Evolutionary conservation across 208 protist species (phyloP), one percentile per base, ranked within the genome.

Genomic region (Trypanosoma lewisi): DNA sequence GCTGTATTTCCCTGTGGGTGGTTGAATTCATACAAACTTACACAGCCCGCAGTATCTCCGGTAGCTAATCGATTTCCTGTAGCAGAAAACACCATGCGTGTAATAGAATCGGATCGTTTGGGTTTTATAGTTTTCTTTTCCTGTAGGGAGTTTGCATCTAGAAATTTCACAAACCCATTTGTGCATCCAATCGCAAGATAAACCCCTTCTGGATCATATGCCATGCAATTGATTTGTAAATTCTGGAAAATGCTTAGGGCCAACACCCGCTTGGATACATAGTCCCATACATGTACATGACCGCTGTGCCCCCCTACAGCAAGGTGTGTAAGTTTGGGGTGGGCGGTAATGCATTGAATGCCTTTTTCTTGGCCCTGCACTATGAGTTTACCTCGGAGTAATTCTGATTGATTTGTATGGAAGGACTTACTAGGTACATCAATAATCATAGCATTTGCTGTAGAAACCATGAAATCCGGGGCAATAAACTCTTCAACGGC

Each of bases 251-350:
- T 59, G 58, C 73, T 86, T 11, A 97, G 66, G 65, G 95, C 60
- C 25, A 91, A 47, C 17, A 96, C 81, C 23, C 78, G 72, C 41
- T 75, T 76, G 47, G 80, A 58, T 14, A 61, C 45, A 70, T 97
- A 97, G 68, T 98, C 93, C 91, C 92, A 98, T 33, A 98, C 56
- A 70, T 97, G 94, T 36, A 91, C 59, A 53, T 79, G 82, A 45
- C 94, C 94, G 53, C 91, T 91, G 53, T 85, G 70, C 36, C 92
- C 91, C 39, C 76, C 85, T 51, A 97, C 89, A 6, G 94, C 93
- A 33, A 97, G 45, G 19, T 75, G 83, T 14, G 90, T 77, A 23
- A 93, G 77, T 34, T 56, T 71, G 27, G 96, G 94, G 67, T 97
- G 93, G 5, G 88, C 73, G 3, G 85, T 81, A 42, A 98, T 61